Percentiles rank a stretch among this genome's conserved stretches.
Evolutionary conservation across 2,329 filamentous ascomycete genomes (phyloP).

Genomic region (Cytospora mali): DNA sequence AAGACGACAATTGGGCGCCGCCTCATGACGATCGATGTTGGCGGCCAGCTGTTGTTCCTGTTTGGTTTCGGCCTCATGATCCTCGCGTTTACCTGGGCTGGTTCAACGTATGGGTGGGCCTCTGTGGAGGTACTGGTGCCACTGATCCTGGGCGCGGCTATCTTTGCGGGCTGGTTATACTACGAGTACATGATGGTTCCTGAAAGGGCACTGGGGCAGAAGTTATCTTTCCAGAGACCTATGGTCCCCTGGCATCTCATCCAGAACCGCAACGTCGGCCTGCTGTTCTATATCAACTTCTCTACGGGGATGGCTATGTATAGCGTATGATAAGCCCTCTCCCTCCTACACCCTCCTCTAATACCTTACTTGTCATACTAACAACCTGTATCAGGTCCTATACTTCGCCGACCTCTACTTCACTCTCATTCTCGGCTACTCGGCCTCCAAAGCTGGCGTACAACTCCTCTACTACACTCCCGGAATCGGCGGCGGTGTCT

Average conservation of each 20-base stretch:
- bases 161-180: conserved; percentile 46
- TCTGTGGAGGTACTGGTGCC: conserved; percentile 52
- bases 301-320: conserved; percentile 59
- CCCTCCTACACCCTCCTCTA: background rate
- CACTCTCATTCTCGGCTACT: conserved; percentile 60
- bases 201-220: conserved; percentile 46
- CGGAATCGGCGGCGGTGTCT: conserved; percentile 63
- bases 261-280: conserved; percentile 56
- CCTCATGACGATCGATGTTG: conserved; percentile 57
- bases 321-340: conserved; percentile 35
- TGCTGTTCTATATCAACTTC: conserved; percentile 65
- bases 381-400: conserved; percentile 38
- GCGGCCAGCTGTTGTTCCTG: conserved; percentile 60
- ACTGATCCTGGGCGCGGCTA: conserved; percentile 47
- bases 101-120: conserved; percentile 55
- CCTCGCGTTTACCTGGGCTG: conserved; percentile 59
- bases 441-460: conserved; percentile 51
- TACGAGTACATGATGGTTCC: conserved; percentile 60
- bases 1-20: conserved; percentile 40
- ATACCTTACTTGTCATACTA: too few species aligned
- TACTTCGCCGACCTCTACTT: conserved; percentile 75
- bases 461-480: conserved; percentile 67
- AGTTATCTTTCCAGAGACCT: conserved; percentile 56
- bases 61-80: conserved; percentile 56
- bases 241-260: conserved; percentile 68